Base-by-base conservation (phyloP, 768 basidiomycete genomes). In the Auricularia sp. region DNA sequence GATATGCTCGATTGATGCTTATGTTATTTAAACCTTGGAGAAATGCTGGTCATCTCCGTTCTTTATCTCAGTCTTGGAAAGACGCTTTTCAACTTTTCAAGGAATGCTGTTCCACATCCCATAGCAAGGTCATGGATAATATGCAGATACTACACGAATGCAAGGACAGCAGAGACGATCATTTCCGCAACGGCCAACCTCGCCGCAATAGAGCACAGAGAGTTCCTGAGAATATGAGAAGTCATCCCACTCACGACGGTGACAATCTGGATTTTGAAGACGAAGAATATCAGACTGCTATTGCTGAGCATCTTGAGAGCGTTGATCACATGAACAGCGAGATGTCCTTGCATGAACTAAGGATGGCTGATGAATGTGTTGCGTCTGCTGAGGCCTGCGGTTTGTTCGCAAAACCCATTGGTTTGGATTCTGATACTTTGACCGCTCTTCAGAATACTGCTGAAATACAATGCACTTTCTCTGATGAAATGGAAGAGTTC, bases 91-190 rank as follows among this genome's bases (percentile, higher is more conserved):
- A 68, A 1, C 7, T 53, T 0, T 75, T 71, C 58, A 0, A 36
- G 10, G 16, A 33, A 2, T 5, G 39, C n/a, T 69, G 65, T 54
- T 11, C 65, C n/a, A 1, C 56, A 3, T 34, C 59, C 3, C 54
- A 70, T 18, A 36, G 23, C 58, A 6, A 56, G 0, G 67, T 72
- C 12, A 73, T 79, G 64, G 62, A 76, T 6, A 80, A 81, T 56
- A 78, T 81, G 70, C 77, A 79, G 54, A 29, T 78, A 0, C 36
- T 79, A 7, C 75, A 79, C 68, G 79, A 80, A 61, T 79, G 78
- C 63, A 74, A 44, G 43, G 43, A 44, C 43, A 44, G 43, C 43
- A 44, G 43, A 44, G 43, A 44, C 18, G 43, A 44, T 62, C 70
- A 76, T 66, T 75, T 75, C 64, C 56, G 64, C 16, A 64, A 70